A percentile compares a stretch with the other conserved stretches of the same genome.
Evolutionary conservation across 306 rosid species (phyloP).

Genomic region (Sechiopsis laciniata): DNA sequence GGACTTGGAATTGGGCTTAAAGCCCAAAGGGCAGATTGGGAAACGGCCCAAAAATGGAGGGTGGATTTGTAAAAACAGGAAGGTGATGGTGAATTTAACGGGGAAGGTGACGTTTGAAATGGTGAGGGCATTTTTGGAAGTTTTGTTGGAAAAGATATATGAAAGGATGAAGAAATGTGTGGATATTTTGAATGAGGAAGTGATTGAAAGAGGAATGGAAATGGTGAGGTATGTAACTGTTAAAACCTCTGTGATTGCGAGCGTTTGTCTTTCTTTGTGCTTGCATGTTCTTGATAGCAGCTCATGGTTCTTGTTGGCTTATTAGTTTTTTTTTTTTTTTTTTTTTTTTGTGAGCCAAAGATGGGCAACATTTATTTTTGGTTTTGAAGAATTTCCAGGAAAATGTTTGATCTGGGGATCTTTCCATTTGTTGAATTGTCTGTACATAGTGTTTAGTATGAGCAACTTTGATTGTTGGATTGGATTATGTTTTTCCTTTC

Average conservation of each 20-base stretch:
- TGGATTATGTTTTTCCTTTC: too few species aligned
- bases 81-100: slow-evolving; percentile 51
- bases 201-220: slow-evolving; percentile 39
- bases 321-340: slow-evolving; percentile 24
- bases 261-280: slow-evolving; percentile 54
- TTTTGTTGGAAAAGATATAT: slow-evolving; percentile 43
- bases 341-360: too few species aligned
- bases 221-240: slow-evolving; percentile 50
- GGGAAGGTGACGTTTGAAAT: slow-evolving; percentile 75
- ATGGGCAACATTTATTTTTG: neutral
- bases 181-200: slow-evolving; percentile 40
- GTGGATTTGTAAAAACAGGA: slow-evolving; percentile 48
- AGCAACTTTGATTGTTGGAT: neutral
- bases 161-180: slow-evolving; percentile 37
- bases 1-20: slow-evolving; percentile 17
- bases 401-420: slow-evolving; percentile 2
- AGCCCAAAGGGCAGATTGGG: slow-evolving; percentile 21
- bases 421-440: slow-evolving; percentile 11
- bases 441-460: neutral
- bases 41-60: slow-evolving; percentile 29
- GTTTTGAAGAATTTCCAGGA: neutral
- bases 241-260: slow-evolving; percentile 44
- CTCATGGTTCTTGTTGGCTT: slow-evolving; percentile 43
- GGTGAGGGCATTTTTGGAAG: slow-evolving; percentile 53
- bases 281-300: slow-evolving; percentile 48